Base-by-base conservation (phyloP, 2,329 filamentous ascomycete genomes). In the Sarocladiaceae sp. region DNA sequence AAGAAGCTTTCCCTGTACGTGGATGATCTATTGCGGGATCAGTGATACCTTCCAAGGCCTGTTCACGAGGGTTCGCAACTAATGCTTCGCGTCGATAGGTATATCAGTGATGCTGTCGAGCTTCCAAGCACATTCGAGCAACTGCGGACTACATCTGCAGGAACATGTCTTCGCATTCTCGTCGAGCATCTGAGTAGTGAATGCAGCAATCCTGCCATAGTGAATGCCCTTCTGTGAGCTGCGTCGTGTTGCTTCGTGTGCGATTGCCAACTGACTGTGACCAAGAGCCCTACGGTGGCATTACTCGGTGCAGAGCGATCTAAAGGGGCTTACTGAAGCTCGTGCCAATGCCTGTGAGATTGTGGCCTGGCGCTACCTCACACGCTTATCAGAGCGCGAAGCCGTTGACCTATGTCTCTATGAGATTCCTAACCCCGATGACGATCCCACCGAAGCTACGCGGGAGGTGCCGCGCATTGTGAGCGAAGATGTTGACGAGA, bases 291-390 rank as follows among this genome's bases (percentile, higher is more conserved):
- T 89, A 23, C 85, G 84, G 57, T 87, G 83, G 71, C 84, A 90
- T 56, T 91, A 81, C 55, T 68, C 83, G 48, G 68, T 76, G 19
- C 73, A 77, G 11, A 67, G 73, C 26, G 82, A 85, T 49, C 70
- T 84, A 47, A 77, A 78, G 47, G 80, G 80, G 3, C 65, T 90
- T 24, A 78, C 80, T 46, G 76, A 84, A 46, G 77, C 83, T 12
- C 74, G 85, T 44, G 83, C 83, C 16, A 78, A 80, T 56, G 85
- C 83, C 21, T 90, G 85, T 57, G 86, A 91, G 65, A 85, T 88
- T 49, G 83, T 88, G 12, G 86, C 86, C 29, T 89, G 85, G 83
- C 77, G 85, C 31, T 88, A 88, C 53, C 68, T 90, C 27, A 80
- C 79, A 13, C 79, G 79, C 45, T 67, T 89, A 24, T 82, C 82